Evolutionary conservation across 2,329 filamentous ascomycete species (phyloP).

Genomic region (Emergomyces orientalis): DNA sequence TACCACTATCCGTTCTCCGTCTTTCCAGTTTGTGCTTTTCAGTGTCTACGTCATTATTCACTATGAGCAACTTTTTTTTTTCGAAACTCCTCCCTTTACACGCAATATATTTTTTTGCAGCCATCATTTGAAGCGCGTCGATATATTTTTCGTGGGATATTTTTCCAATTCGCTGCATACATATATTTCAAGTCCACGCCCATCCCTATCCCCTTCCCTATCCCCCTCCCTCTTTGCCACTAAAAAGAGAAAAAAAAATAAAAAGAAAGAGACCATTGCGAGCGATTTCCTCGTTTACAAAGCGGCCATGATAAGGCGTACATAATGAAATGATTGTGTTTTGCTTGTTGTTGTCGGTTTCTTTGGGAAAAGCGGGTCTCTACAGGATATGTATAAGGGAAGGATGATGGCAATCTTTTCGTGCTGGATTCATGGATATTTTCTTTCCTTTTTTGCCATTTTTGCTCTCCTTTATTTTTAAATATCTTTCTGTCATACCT

Average conservation of each 20-base stretch:
- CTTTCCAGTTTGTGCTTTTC: background rate
- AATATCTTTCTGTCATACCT: background rate
- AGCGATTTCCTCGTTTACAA: slow-evolving; percentile 6
- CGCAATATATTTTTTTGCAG: background rate
- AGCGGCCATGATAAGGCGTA: slow-evolving; percentile 5
- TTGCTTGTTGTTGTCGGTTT: slow-evolving; percentile 6
- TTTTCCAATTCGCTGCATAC: slow-evolving; percentile 11
- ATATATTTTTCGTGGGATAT: slow-evolving; percentile 5
- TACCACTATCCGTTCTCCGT: background rate
- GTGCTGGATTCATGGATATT: slow-evolving; percentile 9
- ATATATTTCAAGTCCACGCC: background rate
- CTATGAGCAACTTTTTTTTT: background rate
- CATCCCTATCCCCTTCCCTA: too few species aligned
- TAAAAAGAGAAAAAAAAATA: background rate
- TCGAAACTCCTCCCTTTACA: background rate
- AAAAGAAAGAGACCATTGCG: background rate
- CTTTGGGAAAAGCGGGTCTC: slow-evolving; percentile 3
- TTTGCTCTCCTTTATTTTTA: background rate
- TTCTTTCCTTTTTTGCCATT: slow-evolving; percentile 12
- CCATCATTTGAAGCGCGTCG: background rate
- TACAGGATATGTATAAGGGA: background rate
- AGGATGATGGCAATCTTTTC: background rate
- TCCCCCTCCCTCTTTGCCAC: background rate
- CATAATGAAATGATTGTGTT: slow-evolving; percentile 11
- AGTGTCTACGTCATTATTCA: background rate